Percentiles rank a stretch among this genome's conserved stretches.
Evolutionary conservation across 148 eudicot species (phyloP).

Genomic region (Silene conica): DNA sequence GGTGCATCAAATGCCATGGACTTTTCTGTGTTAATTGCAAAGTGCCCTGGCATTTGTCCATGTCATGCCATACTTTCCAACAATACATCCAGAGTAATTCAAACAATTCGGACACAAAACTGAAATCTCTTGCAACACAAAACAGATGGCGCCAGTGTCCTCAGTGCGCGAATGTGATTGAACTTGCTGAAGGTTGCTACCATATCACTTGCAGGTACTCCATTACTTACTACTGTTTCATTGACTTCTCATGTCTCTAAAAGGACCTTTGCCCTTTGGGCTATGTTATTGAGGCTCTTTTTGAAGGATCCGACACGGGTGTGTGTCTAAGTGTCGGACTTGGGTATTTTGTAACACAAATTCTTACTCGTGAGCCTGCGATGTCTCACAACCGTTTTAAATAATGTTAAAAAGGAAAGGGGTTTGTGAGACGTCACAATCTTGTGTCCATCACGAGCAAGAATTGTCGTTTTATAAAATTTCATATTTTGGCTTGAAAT

Average conservation of each 20-base stretch:
- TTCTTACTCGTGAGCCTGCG: too few relatives aligned
- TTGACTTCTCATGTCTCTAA: not conserved
- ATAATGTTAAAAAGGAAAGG: too few relatives aligned
- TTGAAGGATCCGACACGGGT: too few relatives aligned
- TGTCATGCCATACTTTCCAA: slow-evolving; percentile 30
- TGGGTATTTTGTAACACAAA: too few relatives aligned
- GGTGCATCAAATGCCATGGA: slow-evolving; percentile 36
- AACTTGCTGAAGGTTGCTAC: slow-evolving; percentile 53
- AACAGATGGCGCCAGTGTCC: slow-evolving; percentile 45
- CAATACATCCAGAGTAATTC: slow-evolving; percentile 18
- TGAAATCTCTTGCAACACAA: slow-evolving; percentile 36
- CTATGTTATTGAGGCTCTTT: too few relatives aligned
- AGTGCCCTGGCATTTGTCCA: slow-evolving; percentile 41
- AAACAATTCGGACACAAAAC: slow-evolving; percentile 27
- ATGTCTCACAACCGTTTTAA: too few relatives aligned
- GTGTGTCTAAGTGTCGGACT: too few relatives aligned
- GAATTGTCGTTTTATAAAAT: too few relatives aligned
- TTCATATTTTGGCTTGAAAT: too few relatives aligned
- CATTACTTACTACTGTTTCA: not conserved
- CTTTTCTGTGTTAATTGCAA: slow-evolving; percentile 43
- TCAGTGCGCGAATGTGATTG: slow-evolving; percentile 44
- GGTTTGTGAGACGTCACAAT: too few relatives aligned
- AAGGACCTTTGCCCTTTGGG: not conserved
- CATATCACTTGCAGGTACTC: slow-evolving; percentile 45
- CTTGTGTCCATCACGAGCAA: too few relatives aligned